phyloP scores from a whole-genome alignment of 768 basidiomycete genomes.

The Rhodotorula paludigena region DNA sequence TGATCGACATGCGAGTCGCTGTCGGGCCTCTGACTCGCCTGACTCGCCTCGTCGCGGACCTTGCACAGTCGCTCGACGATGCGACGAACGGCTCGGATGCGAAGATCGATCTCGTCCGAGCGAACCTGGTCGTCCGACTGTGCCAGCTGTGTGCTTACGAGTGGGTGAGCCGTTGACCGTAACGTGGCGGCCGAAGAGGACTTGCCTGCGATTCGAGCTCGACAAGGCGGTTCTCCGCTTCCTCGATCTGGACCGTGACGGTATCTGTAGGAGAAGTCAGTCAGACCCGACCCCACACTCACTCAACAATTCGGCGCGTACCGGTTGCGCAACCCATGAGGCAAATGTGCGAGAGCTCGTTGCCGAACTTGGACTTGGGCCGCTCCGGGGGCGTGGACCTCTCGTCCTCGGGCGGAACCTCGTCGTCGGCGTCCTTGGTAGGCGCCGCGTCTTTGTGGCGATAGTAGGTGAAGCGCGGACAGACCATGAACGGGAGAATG shows the following conservation, averaged over 20 bases:
- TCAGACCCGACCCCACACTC: too few relatives aligned
- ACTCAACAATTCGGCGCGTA: too few relatives aligned
- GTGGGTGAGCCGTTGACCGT: not conserved
- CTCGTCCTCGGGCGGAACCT: not conserved
- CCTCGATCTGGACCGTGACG: slow-evolving; percentile 34
- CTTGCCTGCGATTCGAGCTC: slow-evolving; percentile 25
- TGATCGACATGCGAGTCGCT: not conserved
- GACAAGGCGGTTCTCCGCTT: slow-evolving; percentile 24
- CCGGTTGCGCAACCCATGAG: slow-evolving; percentile 57
- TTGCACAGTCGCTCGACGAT: slow-evolving; percentile 28
- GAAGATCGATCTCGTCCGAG: slow-evolving; percentile 12
- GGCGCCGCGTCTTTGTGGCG: slow-evolving; percentile 26
- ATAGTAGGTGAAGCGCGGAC: slow-evolving; percentile 78
- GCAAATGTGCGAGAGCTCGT: slow-evolving; percentile 76
- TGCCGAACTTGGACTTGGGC: slow-evolving; percentile 64
- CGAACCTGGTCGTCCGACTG: not conserved
- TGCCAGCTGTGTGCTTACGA: not conserved
- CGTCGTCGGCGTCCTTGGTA: slow-evolving; percentile 21
- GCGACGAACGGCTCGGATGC: slow-evolving; percentile 19
- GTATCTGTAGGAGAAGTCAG: slow-evolving; percentile 27
- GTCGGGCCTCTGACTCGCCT: not conserved
- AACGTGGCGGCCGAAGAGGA: not conserved
- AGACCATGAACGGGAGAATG: slow-evolving; percentile 65
- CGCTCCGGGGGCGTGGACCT: slow-evolving; percentile 4
- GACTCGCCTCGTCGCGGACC: slow-evolving; percentile 1